phyloP scores from a whole-genome alignment of 345 rosid genomes.

The Sapria himalayana region DNA sequence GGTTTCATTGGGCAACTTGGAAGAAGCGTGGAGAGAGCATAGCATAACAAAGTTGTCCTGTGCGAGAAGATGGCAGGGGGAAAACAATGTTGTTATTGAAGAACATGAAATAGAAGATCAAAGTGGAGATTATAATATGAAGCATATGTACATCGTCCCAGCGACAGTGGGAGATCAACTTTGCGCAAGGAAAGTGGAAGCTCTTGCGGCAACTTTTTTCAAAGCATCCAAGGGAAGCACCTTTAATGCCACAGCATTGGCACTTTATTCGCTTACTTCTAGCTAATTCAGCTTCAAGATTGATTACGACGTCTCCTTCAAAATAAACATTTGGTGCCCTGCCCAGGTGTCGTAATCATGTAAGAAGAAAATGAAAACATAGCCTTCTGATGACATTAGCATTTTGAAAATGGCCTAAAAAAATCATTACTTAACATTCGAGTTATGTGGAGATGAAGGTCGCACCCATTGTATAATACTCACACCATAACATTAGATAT shows the following conservation, averaged over 20 bases:
- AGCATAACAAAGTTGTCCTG: conserved; percentile 76
- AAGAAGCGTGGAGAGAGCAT: conserved; percentile 58
- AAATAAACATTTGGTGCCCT: conserved; percentile 93
- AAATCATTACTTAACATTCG: no score
- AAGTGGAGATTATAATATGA: not conserved
- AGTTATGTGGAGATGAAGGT: no score
- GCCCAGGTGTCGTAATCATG: no score
- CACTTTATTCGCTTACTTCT: conserved; percentile 68
- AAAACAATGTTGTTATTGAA: not conserved
- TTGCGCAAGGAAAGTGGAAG: conserved; percentile 66
- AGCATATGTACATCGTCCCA: conserved; percentile 63
- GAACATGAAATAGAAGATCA: not conserved
- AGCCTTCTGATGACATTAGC: no score
- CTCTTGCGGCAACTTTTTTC: conserved; percentile 52
- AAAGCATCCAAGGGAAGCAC: conserved; percentile 92
- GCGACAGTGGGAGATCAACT: conserved; percentile 40
- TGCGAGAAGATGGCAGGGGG: conserved; percentile 2
- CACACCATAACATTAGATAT: no score
- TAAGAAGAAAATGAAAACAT: no score
- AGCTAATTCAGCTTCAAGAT: conserved; percentile 68
- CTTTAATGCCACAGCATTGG: conserved; percentile 65
- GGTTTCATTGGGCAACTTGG: conserved; percentile 45
- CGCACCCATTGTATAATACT: no score
- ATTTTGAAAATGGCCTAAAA: no score
- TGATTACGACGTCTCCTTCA: conserved; percentile 39